A percentile compares a stretch with the other conserved stretches of the same genome.
Conservation (phyloP, 257 asterid species). For the Lantana camara region DNA sequence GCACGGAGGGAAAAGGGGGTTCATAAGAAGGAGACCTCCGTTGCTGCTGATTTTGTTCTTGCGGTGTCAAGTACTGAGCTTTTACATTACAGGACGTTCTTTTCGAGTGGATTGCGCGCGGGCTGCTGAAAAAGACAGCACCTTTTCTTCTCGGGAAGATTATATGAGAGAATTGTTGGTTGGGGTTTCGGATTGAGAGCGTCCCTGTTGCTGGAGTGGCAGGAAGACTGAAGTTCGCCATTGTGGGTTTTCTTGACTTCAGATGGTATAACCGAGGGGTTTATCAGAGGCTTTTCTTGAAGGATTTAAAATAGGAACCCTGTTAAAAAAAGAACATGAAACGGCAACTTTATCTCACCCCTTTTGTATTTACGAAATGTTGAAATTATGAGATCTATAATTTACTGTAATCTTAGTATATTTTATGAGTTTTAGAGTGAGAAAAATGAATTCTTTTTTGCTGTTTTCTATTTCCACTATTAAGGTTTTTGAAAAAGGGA, state of each 20-base stretch:
- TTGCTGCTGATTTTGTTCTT: slow-evolving; percentile 52
- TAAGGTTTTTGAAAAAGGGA: background rate
- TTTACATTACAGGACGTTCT: slow-evolving; percentile 36
- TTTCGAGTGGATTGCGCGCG: slow-evolving; percentile 26
- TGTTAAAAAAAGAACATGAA: background rate
- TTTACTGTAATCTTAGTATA: no score
- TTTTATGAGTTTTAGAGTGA: no score
- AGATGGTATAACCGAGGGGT: slow-evolving; percentile 22
- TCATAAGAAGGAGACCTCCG: slow-evolving; percentile 47
- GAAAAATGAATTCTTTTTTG: no score
- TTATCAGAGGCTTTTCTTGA: slow-evolving; percentile 29
- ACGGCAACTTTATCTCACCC: background rate
- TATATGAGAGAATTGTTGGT: slow-evolving; percentile 30
- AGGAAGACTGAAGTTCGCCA: slow-evolving; percentile 49
- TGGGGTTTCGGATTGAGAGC: slow-evolving; percentile 47
- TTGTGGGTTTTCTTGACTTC: slow-evolving; percentile 11
- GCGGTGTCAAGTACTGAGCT: slow-evolving; percentile 59
- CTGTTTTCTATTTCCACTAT: background rate
- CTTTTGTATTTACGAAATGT: no score
- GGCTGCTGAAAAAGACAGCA: slow-evolving; percentile 19
- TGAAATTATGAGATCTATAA: no score
- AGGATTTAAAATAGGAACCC: background rate
- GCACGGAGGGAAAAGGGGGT: slow-evolving; percentile 42
- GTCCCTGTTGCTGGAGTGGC: slow-evolving; percentile 38
- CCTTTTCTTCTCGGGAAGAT: slow-evolving; percentile 28